Evolutionary conservation across 805 yeast genomes (phyloP).

Genomic region (Pichia scutulata): DNA sequence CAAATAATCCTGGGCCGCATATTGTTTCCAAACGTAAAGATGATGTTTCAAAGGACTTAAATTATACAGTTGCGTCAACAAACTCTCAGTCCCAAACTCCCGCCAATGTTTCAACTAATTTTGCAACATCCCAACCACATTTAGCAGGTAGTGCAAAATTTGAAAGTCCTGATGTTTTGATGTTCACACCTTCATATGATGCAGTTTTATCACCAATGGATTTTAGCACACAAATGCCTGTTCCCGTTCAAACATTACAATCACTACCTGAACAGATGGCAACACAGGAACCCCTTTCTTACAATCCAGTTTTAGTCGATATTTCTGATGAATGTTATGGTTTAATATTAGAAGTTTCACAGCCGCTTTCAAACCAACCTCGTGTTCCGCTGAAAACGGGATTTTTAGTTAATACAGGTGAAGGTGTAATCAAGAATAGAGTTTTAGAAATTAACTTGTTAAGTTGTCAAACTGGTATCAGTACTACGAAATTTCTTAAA

Average conservation of each 20-base stretch:
- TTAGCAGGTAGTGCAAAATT: constrained; percentile 11
- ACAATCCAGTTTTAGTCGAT: constrained; percentile 35
- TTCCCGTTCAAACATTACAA: constrained; percentile 5
- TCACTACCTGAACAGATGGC: constrained; percentile 3
- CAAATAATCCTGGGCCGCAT: constrained; percentile 15
- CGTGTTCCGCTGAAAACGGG: constrained; percentile 68
- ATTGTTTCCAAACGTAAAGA: constrained; percentile 2
- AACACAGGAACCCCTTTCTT: neutral
- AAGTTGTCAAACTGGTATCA: constrained; percentile 66
- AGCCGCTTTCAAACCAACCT: constrained; percentile 64
- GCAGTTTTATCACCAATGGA: constrained; percentile 22
- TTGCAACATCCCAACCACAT: constrained; percentile 4
- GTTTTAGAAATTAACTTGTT: constrained; percentile 57
- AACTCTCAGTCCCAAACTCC: constrained; percentile 19
- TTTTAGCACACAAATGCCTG: constrained; percentile 6
- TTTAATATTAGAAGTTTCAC: constrained; percentile 48
- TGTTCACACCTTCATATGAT: constrained; percentile 25
- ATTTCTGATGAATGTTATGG: constrained; percentile 47
- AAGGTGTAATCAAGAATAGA: constrained; percentile 14
- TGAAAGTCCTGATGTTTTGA: constrained; percentile 25
- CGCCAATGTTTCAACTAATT: constrained; percentile 4
- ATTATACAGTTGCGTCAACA: constrained; percentile 23
- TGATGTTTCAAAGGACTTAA: constrained; percentile 17
- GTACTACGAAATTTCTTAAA: constrained; percentile 46
- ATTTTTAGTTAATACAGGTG: constrained; percentile 40